Base-by-base conservation (phyloP, 139 green algal species). In the Chlamydomonas sp. region DNA sequence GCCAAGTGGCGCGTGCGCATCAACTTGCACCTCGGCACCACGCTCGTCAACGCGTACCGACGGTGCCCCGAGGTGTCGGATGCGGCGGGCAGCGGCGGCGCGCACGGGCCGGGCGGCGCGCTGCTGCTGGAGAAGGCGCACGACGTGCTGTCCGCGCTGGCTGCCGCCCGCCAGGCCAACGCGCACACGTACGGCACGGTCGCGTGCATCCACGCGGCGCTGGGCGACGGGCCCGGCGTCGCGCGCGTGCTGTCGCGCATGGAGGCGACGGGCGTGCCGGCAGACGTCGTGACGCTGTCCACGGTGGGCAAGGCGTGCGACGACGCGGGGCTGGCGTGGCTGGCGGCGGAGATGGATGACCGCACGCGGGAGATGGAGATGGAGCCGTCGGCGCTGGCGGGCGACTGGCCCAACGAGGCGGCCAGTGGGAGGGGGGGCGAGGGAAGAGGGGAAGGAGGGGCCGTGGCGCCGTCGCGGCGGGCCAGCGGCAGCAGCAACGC, bases 41-140 rank as follows among this genome's bases (percentile, higher is more conserved):
- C 73, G 2, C 58, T 85, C 48, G 76, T 85, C 36, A 79, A 82
- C 58, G 76, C 80, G 2, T 82, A 81, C 69, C 60, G 73, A n/a
- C 58, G 48, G 0, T 49, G 58, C 31, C 74, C 74, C 2, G 69
- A 75, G 54, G 48, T 66, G 16, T 31, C 5, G 5, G n/a, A n/a
- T n/a, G n/a, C n/a, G n/a, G n/a, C n/a, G n/a, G n/a, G n/a, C n/a
- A 26, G 13, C 33, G 26, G 26, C 33, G 59, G 43, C 33, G 31
- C 59, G 13, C n/a, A n/a, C n/a, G n/a, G n/a, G n/a, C 59, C 31
- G 31, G 5, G 39, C 31, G 26, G 31, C 31, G 29, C 59, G 31
- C 59, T 66, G 59, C 59, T 66, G 33, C n/a, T 66, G 59, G 59
- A 66, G 59, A 38, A 30, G 8, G 59, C 26, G 8, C 59, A 66